Evolutionary conservation across 1,284 basidiomycete genomes (phyloP).

Genomic region (Ustilago lituana): DNA sequence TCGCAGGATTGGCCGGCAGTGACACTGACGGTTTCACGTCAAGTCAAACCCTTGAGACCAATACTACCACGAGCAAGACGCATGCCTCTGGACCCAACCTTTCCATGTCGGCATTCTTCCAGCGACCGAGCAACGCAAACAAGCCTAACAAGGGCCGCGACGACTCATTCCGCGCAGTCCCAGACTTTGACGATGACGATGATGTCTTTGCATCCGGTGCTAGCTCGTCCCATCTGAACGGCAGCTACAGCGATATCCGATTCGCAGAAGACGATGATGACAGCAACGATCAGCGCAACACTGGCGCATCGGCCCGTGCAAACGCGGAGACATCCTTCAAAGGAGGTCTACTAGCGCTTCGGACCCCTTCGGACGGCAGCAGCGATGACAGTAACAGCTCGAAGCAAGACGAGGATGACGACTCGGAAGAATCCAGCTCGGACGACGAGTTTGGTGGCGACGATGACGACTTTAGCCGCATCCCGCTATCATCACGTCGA

Average conservation of each 20-base stretch:
- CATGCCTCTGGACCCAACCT: constrained; percentile 42
- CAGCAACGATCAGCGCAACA: constrained; percentile 14
- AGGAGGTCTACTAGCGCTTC: constrained; percentile 24
- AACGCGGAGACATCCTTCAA: constrained; percentile 19
- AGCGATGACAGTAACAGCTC: constrained; percentile 20
- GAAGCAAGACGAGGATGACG: constrained; percentile 14
- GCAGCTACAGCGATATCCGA: constrained; percentile 70
- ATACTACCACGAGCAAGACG: constrained; percentile 46
- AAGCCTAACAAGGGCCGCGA: constrained; percentile 14
- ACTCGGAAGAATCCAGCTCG: constrained; percentile 29
- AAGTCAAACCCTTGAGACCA: constrained; percentile 37
- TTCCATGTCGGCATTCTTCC: constrained; percentile 40
- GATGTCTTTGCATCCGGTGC: constrained; percentile 59
- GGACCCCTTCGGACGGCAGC: constrained; percentile 35
- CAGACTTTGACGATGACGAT: constrained; percentile 58
- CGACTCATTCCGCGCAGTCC: constrained; percentile 39
- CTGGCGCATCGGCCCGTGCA: constrained; percentile 7
- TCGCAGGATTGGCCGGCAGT: constrained; percentile 29
- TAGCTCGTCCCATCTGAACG: constrained; percentile 70
- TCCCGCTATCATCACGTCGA: constrained; percentile 32
- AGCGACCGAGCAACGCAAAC: constrained; percentile 10
- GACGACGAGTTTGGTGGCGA: constrained; percentile 32
- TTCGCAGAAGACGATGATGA: constrained; percentile 72
- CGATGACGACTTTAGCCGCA: constrained; percentile 49
- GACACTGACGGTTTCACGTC: constrained; percentile 44